phyloP scores from a whole-genome alignment of 139 green algal genomes.

The Edaphochlamys debaryana region DNA sequence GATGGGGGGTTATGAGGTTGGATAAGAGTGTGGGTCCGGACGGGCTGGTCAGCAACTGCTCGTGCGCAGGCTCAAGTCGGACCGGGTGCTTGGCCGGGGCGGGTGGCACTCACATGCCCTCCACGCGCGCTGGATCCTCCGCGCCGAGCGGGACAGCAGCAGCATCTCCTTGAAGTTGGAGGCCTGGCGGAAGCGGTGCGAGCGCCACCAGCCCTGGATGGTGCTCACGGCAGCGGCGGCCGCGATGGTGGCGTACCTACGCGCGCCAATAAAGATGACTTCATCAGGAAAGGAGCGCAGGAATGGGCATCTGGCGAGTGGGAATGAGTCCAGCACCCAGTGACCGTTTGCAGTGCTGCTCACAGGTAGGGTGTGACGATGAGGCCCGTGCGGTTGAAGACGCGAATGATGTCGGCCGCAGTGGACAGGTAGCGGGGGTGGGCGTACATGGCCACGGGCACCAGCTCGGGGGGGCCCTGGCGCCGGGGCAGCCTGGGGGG shows the following conservation, averaged over 20 bases:
- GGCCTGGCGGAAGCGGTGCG: slow-evolving; percentile 11
- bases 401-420: slow-evolving; percentile 8
- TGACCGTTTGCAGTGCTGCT: too few relatives aligned
- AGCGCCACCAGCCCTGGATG: slow-evolving; percentile 36
- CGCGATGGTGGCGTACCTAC: slow-evolving; percentile 24
- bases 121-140: slow-evolving; percentile 13
- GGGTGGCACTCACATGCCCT: slow-evolving; percentile 13
- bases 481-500: not conserved
- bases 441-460: slow-evolving; percentile 22
- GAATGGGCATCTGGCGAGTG: too few relatives aligned
- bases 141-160: not conserved
- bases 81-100: not conserved
- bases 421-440: slow-evolving; percentile 20
- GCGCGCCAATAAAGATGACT: too few relatives aligned
- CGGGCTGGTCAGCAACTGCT: not conserved
- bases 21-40: too few relatives aligned
- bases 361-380: slow-evolving; percentile 35
- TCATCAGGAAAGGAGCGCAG: too few relatives aligned
- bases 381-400: slow-evolving; percentile 35
- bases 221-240: not conserved
- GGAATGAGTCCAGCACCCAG: too few relatives aligned
- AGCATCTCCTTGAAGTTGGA: slow-evolving; percentile 11
- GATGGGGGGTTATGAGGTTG: too few relatives aligned
- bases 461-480: slow-evolving; percentile 7
- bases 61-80: not conserved